Percentiles rank a stretch among this genome's conserved stretches.
These are phyloP conservation scores for Picea abies DNA, from an alignment of 83 land plant genomes.

Conservation along the genomic window DNA sequence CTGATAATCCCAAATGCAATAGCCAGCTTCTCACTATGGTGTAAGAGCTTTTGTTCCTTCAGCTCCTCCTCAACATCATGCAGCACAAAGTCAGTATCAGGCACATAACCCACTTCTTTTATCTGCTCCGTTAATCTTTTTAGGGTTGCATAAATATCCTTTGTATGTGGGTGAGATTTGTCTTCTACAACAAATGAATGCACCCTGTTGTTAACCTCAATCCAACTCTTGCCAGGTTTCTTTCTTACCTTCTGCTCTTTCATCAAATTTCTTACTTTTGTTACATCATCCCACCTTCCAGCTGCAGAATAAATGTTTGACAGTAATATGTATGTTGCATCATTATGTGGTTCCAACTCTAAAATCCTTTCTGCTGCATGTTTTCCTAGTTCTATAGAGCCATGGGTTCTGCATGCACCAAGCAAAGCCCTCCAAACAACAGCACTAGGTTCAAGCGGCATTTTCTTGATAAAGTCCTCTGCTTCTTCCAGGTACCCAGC, in stretches of 20 bases:
- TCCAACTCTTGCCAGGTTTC: constrained; percentile 30
- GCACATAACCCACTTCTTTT: background rate
- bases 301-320: constrained; percentile 35
- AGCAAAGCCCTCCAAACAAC: constrained; percentile 47
- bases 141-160: background rate
- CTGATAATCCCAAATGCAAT: constrained; percentile 10
- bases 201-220: constrained; percentile 19
- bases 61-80: constrained; percentile 10
- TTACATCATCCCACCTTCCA: constrained; percentile 40
- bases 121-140: background rate
- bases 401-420: constrained; percentile 37
- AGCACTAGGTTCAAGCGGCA: constrained; percentile 21
- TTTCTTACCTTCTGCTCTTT: constrained; percentile 19
- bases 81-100: background rate
- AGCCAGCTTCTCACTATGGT: constrained; percentile 2
- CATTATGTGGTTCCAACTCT: constrained; percentile 32
- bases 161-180: background rate
- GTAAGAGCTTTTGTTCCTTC: constrained; percentile 9
- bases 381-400: constrained; percentile 28
- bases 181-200: background rate
- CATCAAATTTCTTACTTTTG: constrained; percentile 32
- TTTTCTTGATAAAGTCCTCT: constrained; percentile 34
- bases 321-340: constrained; percentile 20
- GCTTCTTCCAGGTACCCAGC: constrained; percentile 36
- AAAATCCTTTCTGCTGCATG: constrained; percentile 38